phyloP scores from a whole-genome alignment of 192 early-diverging fungal species.

The Lunasporangiospora selenospora region DNA sequence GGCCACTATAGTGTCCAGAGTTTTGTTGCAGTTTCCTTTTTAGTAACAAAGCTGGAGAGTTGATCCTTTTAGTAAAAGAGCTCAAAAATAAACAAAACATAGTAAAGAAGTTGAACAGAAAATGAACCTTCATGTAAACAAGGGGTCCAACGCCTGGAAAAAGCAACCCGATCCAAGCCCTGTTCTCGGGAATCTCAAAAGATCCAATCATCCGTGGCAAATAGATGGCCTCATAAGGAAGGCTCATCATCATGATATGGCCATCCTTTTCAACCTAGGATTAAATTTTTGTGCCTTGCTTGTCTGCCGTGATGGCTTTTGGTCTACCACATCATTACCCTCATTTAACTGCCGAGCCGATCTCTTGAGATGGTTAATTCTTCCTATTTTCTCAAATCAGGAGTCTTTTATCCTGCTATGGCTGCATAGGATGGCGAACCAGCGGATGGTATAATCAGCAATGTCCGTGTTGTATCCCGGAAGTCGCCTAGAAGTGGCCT shows the following conservation, averaged over 20 bases:
- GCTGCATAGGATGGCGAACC: too few relatives aligned
- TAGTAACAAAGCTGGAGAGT: background rate
- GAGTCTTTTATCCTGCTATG: too few relatives aligned
- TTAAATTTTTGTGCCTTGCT: background rate
- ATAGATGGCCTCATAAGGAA: constrained; percentile 3
- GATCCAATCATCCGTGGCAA: background rate
- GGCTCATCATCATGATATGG: background rate
- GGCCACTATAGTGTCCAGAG: constrained; percentile 1
- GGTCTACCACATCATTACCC: too few relatives aligned
- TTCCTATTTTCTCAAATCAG: too few relatives aligned
- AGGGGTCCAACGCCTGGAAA: constrained; percentile 1
- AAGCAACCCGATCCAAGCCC: background rate
- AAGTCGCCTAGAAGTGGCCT: too few relatives aligned
- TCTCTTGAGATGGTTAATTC: too few relatives aligned
- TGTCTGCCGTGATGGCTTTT: too few relatives aligned
- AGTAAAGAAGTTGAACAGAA: background rate
- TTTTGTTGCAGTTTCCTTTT: background rate
- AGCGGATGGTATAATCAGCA: too few relatives aligned
- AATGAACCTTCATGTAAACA: constrained; percentile 6
- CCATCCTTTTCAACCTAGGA: background rate
- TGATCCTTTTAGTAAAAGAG: background rate
- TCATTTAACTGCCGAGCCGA: too few relatives aligned
- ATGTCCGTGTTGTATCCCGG: too few relatives aligned
- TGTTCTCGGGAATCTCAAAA: constrained; percentile 3
- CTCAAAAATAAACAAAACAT: background rate